phyloP scores from a whole-genome alignment of 2,329 filamentous ascomycete species.

The Gremmenia infestans region DNA sequence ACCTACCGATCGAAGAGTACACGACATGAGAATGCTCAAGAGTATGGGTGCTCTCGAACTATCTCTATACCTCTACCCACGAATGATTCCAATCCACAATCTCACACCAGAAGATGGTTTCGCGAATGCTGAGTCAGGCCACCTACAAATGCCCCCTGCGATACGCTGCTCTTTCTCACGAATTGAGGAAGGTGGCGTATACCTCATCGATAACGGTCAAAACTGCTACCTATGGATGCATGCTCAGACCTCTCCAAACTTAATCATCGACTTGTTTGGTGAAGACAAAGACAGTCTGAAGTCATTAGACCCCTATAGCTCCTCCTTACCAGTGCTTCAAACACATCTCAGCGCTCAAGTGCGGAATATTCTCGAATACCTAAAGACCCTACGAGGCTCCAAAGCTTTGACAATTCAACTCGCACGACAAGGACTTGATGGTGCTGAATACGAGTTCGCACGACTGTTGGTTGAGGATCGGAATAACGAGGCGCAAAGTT shows the following conservation, averaged over 20 bases:
- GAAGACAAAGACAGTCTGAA: slow-evolving; percentile 66
- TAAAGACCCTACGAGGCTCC: slow-evolving; percentile 72
- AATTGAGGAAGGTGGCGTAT: slow-evolving; percentile 88
- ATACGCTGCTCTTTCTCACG: slow-evolving; percentile 80
- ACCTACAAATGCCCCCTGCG: slow-evolving; percentile 75
- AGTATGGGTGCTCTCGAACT: slow-evolving; percentile 83
- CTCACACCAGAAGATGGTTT: slow-evolving; percentile 85
- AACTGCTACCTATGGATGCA: slow-evolving; percentile 90
- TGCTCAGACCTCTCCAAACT: slow-evolving; percentile 83
- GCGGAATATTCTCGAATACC: slow-evolving; percentile 85
- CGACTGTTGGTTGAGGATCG: slow-evolving; percentile 86
- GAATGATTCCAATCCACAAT: slow-evolving; percentile 88
- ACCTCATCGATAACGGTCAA: slow-evolving; percentile 93
- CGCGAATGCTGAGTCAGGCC: slow-evolving; percentile 77
- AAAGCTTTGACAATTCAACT: slow-evolving; percentile 88
- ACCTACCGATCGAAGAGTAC: slow-evolving; percentile 81
- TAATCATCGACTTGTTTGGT: slow-evolving; percentile 87
- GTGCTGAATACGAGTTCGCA: slow-evolving; percentile 95
- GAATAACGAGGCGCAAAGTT: slow-evolving; percentile 96
- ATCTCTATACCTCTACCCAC: slow-evolving; percentile 88
- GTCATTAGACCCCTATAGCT: slow-evolving; percentile 74
- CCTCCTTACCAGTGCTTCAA: slow-evolving; percentile 74
- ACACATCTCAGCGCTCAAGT: slow-evolving; percentile 94
- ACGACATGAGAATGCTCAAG: slow-evolving; percentile 86
- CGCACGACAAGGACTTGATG: slow-evolving; percentile 86